These are phyloP conservation scores for Botrytis sinoallii DNA, from an alignment of 2,329 filamentous ascomycete genomes.

Conservation along the genomic window DNA sequence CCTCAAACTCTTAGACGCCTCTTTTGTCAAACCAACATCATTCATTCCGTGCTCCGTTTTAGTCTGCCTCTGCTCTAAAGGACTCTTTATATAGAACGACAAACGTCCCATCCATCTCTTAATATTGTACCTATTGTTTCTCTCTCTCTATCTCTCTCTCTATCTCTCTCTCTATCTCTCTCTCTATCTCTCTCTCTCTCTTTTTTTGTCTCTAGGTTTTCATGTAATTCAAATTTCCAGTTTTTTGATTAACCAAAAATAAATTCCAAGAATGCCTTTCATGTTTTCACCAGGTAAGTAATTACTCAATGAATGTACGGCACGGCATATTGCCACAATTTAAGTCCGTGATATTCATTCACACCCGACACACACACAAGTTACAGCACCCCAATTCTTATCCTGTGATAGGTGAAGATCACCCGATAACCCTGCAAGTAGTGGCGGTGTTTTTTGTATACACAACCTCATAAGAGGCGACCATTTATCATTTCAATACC, in stretches of 20 bases:
- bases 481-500: conserved; percentile 11
- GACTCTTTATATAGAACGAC: conserved; percentile 2
- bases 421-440: conserved; percentile 17
- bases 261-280: conserved; percentile 10
- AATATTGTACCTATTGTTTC: not conserved
- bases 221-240: not conserved
- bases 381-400: not conserved
- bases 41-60: not conserved
- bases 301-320: not conserved
- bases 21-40: not conserved
- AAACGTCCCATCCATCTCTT: not conserved
- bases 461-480: conserved; percentile 10
- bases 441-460: conserved; percentile 17
- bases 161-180: not conserved
- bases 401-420: conserved; percentile 17
- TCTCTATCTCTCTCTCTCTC: too few species aligned
- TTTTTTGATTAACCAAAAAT: not conserved
- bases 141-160: too few species aligned
- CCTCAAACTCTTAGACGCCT: not conserved
- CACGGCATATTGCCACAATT: not conserved
- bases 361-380: not conserved
- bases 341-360: conserved; percentile 13
- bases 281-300: conserved; percentile 20
- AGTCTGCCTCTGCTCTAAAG: not conserved
- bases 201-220: not conserved